phyloP scores from a whole-genome alignment of 2,329 filamentous ascomycete species.

The Fusarium sp. region DNA sequence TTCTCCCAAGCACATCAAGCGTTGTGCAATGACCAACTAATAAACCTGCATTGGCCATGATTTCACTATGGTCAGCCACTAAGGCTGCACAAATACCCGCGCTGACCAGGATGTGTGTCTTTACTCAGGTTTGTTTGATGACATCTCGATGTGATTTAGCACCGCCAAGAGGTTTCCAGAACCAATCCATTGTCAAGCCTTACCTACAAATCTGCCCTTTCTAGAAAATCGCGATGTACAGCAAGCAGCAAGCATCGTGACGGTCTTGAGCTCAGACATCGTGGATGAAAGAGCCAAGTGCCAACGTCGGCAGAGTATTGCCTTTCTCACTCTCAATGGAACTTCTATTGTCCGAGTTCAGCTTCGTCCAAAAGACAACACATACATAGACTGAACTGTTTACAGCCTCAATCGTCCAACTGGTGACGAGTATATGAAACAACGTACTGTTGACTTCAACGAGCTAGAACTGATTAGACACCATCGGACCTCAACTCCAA shows the following conservation, averaged over 20 bases:
- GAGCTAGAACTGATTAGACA: no score
- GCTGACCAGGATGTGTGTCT: conserved; percentile 22
- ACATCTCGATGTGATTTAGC: conserved; percentile 36
- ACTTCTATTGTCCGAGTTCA: no score
- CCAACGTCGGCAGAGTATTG: conserved; percentile 10
- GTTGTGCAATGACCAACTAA: conserved; percentile 22
- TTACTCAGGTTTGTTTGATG: conserved; percentile 16
- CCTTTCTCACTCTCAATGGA: conserved; percentile 16
- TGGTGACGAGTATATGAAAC: neutral
- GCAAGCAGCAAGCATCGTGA: conserved; percentile 1
- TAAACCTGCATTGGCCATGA: conserved; percentile 25
- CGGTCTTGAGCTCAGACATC: conserved; percentile 11
- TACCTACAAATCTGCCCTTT: conserved; percentile 9
- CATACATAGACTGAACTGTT: neutral
- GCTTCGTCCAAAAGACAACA: no score
- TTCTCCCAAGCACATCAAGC: conserved; percentile 2
- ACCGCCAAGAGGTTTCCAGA: conserved; percentile 19
- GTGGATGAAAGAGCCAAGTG: conserved; percentile 7
- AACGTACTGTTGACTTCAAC: neutral
- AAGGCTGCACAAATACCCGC: conserved; percentile 16
- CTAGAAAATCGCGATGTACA: neutral
- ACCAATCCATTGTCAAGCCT: conserved; percentile 11
- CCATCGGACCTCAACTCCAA: no score
- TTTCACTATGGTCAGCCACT: conserved; percentile 16
- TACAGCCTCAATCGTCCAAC: neutral